Percentiles rank a stretch among this genome's conserved stretches.
Evolutionary conservation across 352 stramenopile species (phyloP).

Genomic region (Elongisporangium anandrum): DNA sequence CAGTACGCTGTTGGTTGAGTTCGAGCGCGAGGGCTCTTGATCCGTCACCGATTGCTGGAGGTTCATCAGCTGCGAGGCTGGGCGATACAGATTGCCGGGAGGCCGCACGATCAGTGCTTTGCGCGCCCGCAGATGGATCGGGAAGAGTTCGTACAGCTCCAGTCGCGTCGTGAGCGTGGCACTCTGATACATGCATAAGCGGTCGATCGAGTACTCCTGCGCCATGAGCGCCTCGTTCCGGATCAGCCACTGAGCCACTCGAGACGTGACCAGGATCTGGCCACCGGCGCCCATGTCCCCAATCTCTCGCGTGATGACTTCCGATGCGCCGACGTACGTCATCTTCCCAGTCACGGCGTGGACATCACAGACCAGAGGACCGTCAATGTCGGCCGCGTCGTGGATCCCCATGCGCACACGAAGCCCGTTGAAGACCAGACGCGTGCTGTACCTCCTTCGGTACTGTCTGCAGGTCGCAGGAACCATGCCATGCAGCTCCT

Average conservation of each 20-base stretch:
- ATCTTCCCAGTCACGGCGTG: slow-evolving; percentile 48
- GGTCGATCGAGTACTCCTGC: slow-evolving; percentile 26
- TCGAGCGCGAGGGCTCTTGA: background rate
- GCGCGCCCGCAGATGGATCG: slow-evolving; percentile 17
- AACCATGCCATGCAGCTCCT: slow-evolving; percentile 43
- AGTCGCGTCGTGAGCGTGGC: slow-evolving; percentile 27
- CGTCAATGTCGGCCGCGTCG: slow-evolving; percentile 31
- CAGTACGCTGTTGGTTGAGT: background rate
- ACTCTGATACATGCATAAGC: slow-evolving; percentile 29
- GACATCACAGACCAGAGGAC: slow-evolving; percentile 24
- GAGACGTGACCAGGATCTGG: slow-evolving; percentile 44
- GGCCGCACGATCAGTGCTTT: slow-evolving; percentile 1
- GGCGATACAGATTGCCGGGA: background rate
- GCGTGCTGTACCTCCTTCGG: slow-evolving; percentile 13
- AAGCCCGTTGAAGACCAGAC: slow-evolving; percentile 42
- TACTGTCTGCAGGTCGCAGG: slow-evolving; percentile 34
- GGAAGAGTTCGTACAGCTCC: slow-evolving; percentile 30
- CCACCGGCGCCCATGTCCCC: slow-evolving; percentile 41
- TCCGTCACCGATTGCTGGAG: background rate
- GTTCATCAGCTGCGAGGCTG: background rate
- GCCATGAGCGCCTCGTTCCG: slow-evolving; percentile 29
- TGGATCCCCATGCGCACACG: slow-evolving; percentile 53
- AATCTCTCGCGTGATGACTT: slow-evolving; percentile 48
- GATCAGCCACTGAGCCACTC: slow-evolving; percentile 41
- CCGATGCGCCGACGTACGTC: slow-evolving; percentile 38